These are phyloP conservation scores for Litchi chinensis DNA, from an alignment of 345 rosid species.

Conservation along the genomic window DNA sequence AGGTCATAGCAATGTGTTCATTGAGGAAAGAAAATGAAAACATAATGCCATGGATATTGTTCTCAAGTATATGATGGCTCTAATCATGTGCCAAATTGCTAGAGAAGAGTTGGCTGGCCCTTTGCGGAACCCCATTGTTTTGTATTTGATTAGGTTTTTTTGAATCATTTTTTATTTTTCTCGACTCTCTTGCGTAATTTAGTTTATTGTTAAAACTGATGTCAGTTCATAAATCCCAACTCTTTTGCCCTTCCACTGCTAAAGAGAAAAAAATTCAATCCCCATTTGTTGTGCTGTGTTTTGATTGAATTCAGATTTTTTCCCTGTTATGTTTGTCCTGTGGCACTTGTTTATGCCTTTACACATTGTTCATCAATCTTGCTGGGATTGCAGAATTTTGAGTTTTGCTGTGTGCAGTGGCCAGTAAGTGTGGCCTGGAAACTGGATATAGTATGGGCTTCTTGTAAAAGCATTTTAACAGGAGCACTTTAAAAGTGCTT, in stretches of 20 bases:
- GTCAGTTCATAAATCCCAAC: conserved; percentile 18
- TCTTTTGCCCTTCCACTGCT: background rate
- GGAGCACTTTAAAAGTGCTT: too few species aligned
- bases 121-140: conserved; percentile 29
- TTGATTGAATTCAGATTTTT: background rate
- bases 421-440: too few species aligned
- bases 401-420: too few species aligned
- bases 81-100: conserved; percentile 32
- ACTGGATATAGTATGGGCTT: too few species aligned
- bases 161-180: conserved; percentile 23
- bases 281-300: background rate
- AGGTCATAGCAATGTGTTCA: conserved; percentile 38
- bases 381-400: background rate
- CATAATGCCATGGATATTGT: conserved; percentile 42
- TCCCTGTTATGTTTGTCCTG: background rate
- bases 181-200: conserved; percentile 10
- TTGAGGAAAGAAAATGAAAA: conserved; percentile 31
- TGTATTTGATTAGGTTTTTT: conserved; percentile 41
- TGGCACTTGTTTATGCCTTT: background rate
- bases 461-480: too few species aligned
- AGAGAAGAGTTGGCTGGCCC: conserved; percentile 30
- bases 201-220: conserved; percentile 21
- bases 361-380: background rate
- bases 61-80: conserved; percentile 29
- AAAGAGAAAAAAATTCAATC: background rate